phyloP scores from a whole-genome alignment of 192 early-diverging fungal genomes.

The Spinellus fusiger region DNA sequence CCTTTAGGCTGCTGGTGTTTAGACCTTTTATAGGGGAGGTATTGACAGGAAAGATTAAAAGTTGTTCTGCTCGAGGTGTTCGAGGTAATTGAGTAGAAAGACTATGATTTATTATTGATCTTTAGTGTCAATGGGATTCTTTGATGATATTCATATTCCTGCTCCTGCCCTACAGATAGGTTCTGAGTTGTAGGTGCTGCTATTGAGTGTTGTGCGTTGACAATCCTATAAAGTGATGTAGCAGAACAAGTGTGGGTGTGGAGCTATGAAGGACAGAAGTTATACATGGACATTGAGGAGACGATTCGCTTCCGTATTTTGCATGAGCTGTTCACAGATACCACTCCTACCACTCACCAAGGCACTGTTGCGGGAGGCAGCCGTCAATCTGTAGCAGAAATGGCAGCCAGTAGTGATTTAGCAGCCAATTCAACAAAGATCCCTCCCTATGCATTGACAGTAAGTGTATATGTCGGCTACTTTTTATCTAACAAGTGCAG shows the following conservation, averaged over 20 bases:
- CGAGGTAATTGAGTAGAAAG: conserved; percentile 42
- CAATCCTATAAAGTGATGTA: conserved; percentile 50
- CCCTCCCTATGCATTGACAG: conserved; percentile 47
- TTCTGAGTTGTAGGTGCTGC: conserved; percentile 56
- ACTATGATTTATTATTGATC: conserved; percentile 1
- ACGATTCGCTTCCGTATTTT: conserved; percentile 73
- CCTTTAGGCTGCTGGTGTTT: conserved; percentile 85
- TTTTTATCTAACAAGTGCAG: conserved; percentile 14
- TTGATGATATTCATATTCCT: conserved; percentile 88
- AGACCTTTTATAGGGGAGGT: conserved; percentile 88
- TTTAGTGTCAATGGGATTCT: conserved; percentile 78
- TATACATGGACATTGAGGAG: conserved; percentile 82
- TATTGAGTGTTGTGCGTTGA: background rate
- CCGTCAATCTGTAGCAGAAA: conserved; percentile 33
- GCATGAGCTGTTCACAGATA: conserved; percentile 69
- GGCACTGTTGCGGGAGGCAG: conserved; percentile 34
- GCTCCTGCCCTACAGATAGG: conserved; percentile 50
- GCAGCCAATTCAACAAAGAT: conserved; percentile 46
- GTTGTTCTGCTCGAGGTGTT: conserved; percentile 62
- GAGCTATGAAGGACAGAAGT: conserved; percentile 67
- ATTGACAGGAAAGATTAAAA: conserved; percentile 71
- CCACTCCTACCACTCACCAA: conserved; percentile 48
- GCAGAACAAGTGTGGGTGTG: conserved; percentile 81
- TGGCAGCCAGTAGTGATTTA: conserved; percentile 28
- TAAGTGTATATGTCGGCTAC: conserved; percentile 19